Base-by-base conservation (phyloP, 2,329 filamentous ascomycete genomes). In the Exserohilum turcica region DNA sequence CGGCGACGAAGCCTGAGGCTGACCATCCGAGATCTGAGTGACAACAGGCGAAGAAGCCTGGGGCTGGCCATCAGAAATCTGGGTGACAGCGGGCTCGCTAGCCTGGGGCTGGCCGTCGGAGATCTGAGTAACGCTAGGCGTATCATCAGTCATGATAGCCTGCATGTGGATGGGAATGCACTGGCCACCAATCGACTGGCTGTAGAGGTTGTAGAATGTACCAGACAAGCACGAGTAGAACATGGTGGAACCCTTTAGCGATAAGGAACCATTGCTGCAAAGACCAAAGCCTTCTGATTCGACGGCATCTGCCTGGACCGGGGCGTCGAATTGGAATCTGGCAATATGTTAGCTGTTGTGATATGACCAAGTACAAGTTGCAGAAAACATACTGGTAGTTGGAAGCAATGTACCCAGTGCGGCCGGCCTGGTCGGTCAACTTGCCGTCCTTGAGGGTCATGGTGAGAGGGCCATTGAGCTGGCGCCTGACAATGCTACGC, bases 141-240 rank as follows among this genome's bases (percentile, higher is more conserved):
- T 38, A 49, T 21, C 39, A 10, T 27, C 39, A 9, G 12, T 28
- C 46, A 45, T 55, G 37, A 60, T 61, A 33, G 63, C 64, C 37
- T 58, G 52, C 16, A 75, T 65, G 56, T 71, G 69, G 48, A 75
- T 71, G 28, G 66, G 60, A 18, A 81, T 78, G 76, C 90, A 94
- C 73, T 93, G 90, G 18, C 75, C 74, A 3, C 87, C 89, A 79
- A 82, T 86, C 67, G 82, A 74, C 52, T 84, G 79, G 73, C 92
- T 86, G 74, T 95, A 95, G 21, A 95, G 79, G 79, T 95, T 95
- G 81, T 86, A 91, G 77, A 94, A 93, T 70, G 77, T 75, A 24
- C 90, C 90, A 15, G 86, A 89, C 53, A 82, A 75, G 76, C 91
- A 95, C 72, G 89, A 82, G 76, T 87, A 92, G 78, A 89, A 94